Evolutionary conservation across 148 eudicot species (phyloP), one percentile per base, ranked within the genome.

Genomic region (Rhododendron mucronatum): DNA sequence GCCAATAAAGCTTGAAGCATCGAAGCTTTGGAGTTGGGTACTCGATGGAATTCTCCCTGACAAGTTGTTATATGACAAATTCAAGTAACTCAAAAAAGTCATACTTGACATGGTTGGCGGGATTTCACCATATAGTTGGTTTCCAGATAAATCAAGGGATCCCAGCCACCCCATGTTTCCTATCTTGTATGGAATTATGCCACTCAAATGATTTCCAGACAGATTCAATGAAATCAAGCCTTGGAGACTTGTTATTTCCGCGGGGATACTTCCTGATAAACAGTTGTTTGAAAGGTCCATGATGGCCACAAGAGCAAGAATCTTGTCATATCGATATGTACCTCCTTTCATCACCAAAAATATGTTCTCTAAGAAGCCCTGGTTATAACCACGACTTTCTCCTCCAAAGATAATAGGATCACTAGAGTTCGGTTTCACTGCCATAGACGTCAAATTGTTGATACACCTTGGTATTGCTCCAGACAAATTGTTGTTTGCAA

Each of bases 281-380:
- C 4, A 44, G 51, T 77, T 44, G 16, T 44, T 13, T 18, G 89
- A 87, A 53, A 89, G 84, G 35, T 89, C 89, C 69, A 89, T 61
- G 12, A 3, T 21, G 7, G 63, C 84, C 2, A 89, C 85, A 39
- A 86, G 28, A 11, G 5, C 0, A 48, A 89, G 80, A 61, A 35
- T 88, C 9, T 79, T 83, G 53, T 28, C n/a, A 69, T 85, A 89
- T 18, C 63, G 39, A 41, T 4, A 16, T 20, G 57, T 10, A 1
- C 23, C 28, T 61, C 87, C 87, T 44, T 53, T 80, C 28, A 67
- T 84, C 57, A 81, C 82, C 15, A 89, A 4, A 44, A 44, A 1
- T 44, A 3, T 10, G 1, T 77, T 7, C 21, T 77, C 51, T 77
- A 5, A 7, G 28, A 21, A 77, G 1, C 16, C 33, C 1, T 57